These are phyloP conservation scores for Phlyctochytrium planicorne DNA, from an alignment of 192 early-diverging fungal genomes.

Conservation along the genomic window DNA sequence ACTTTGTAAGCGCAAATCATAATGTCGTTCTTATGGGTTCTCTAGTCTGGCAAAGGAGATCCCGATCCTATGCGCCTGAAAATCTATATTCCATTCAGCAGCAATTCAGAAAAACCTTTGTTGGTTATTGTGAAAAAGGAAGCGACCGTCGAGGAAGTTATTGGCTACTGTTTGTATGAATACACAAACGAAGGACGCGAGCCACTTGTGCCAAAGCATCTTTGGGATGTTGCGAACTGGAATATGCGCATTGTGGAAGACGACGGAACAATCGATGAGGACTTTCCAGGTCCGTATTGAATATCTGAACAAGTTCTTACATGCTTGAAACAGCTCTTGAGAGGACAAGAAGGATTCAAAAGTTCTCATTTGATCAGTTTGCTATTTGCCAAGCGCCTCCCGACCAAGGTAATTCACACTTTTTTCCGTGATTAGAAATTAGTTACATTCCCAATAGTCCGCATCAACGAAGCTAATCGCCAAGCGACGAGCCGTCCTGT, in stretches of 20 bases:
- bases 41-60: slow-evolving; percentile 45
- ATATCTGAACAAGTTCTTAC: neutral
- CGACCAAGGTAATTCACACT: slow-evolving; percentile 54
- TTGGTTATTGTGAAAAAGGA: slow-evolving; percentile 70
- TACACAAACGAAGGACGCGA: slow-evolving; percentile 71
- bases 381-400: slow-evolving; percentile 79
- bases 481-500: neutral
- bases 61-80: slow-evolving; percentile 36
- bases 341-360: slow-evolving; percentile 77
- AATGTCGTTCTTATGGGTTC: neutral
- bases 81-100: slow-evolving; percentile 40
- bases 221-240: slow-evolving; percentile 77
- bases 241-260: slow-evolving; percentile 90
- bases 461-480: slow-evolving; percentile 30
- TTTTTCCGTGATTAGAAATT: slow-evolving; percentile 7
- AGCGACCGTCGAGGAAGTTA: slow-evolving; percentile 88
- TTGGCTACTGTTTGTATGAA: slow-evolving; percentile 88
- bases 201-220: slow-evolving; percentile 62
- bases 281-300: slow-evolving; percentile 75
- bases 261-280: slow-evolving; percentile 94
- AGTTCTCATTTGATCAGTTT: slow-evolving; percentile 88
- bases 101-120: slow-evolving; percentile 41
- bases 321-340: slow-evolving; percentile 69
- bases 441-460: slow-evolving; percentile 21
- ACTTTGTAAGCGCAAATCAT: slow-evolving; percentile 34